Evolutionary conservation across 2,329 filamentous ascomycete genomes (phyloP), one percentile per base, ranked within the genome.

Genomic region (Cladosporium sp.): DNA sequence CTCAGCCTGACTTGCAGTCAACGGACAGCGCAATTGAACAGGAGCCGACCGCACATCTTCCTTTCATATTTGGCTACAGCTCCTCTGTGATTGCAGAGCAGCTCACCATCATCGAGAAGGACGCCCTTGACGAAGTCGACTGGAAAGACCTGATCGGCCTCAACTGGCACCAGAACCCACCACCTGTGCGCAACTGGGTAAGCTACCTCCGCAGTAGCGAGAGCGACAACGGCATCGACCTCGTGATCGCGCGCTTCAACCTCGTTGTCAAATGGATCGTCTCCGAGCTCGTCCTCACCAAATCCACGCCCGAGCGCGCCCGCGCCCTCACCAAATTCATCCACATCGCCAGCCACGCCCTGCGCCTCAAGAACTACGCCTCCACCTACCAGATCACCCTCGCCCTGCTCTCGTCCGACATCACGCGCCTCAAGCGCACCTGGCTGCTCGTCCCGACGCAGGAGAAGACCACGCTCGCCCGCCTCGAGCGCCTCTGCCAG

Each of bases 61-160:
- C 88, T 0, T 93, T 93, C 67, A 84, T 90, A 52, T 75, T 93
- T 19, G 86, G 86, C 0, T 91, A 90, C 60, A 86, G 90, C 62
- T 89, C 88, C 5, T 83, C 89, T 59, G 74, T 85, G 3, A 76
- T 93, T 22, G 88, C 88, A 2, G 85, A 91, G 67, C 88, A 93
- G 61, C 88, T 93, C 60, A 92, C 87, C 0, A 77, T 93, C 33
- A 88, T 93, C 43, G 88, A 93, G 64, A 91, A 92, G 67, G 88
- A 92, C 65, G 88, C 87, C 1, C 74, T 93, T 18, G 87, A 89
- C 60, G 88, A 92, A 67, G 87, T 93, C 57, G 87, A 92, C 70
- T 93, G 88, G 88, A 89, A 87, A 66, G 88, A 93, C 60, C 75
- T 93, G 10, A 87, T 92, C 51, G 86, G 90, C 51, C 85, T 93